phyloP scores from a whole-genome alignment of 2,329 filamentous ascomycete species.

The Intubia oerlemansii region DNA sequence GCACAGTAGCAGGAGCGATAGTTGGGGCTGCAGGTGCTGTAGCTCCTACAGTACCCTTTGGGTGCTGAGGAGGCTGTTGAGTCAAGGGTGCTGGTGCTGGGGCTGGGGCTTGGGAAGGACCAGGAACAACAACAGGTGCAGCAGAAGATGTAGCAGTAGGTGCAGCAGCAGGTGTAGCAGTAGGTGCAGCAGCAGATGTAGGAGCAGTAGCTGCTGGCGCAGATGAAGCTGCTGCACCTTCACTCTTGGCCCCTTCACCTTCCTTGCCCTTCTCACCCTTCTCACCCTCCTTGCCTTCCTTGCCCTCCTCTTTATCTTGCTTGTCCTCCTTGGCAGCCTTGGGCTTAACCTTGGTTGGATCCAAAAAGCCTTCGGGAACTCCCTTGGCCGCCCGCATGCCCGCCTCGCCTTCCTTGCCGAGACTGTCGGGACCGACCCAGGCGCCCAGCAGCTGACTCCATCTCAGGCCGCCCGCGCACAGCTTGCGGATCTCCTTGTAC shows the following conservation, averaged over 20 bases:
- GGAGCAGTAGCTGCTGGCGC: too few species aligned
- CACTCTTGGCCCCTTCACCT: constrained; percentile 2
- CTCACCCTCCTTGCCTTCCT: too few species aligned
- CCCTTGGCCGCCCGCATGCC: constrained; percentile 42
- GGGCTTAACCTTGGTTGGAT: constrained; percentile 7
- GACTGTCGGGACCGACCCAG: constrained; percentile 47
- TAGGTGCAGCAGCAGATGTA: too few species aligned
- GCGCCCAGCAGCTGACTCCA: constrained; percentile 69
- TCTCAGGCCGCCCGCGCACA: constrained; percentile 50
- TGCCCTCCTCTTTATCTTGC: too few species aligned
- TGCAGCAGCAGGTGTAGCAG: too few species aligned
- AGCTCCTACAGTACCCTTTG: background rate
- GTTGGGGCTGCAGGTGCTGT: background rate
- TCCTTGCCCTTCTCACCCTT: constrained; percentile 5
- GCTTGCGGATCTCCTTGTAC: constrained; percentile 60
- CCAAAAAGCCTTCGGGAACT: constrained; percentile 56
- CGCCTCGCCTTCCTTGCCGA: constrained; percentile 12
- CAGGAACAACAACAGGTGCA: too few species aligned
- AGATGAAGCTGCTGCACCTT: background rate
- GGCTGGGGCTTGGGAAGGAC: too few species aligned
- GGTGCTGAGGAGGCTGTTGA: too few species aligned
- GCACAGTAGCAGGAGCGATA: background rate
- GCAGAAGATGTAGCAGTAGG: too few species aligned
- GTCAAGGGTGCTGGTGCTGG: too few species aligned
- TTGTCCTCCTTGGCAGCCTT: too few species aligned